Conservation (phyloP, 257 asterid species). For the Ophiorrhiza pumila region DNA sequence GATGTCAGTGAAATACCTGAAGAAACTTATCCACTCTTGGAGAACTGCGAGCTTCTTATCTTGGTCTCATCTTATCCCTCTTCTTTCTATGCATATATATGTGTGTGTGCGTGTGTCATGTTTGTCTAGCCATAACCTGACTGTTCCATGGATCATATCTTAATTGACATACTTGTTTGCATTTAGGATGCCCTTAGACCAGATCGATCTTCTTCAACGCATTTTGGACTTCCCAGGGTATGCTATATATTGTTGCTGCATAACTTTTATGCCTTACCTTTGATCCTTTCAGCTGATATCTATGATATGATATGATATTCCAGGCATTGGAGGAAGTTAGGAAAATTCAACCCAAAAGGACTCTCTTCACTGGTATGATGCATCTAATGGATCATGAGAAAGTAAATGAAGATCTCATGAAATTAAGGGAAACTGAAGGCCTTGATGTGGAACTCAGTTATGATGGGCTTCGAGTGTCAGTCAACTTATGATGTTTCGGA, state of each 20-base stretch:
- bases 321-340: slow-evolving; percentile 94
- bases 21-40: slow-evolving; percentile 84
- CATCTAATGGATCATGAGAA: slow-evolving; percentile 93
- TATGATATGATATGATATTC: not conserved
- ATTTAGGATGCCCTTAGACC: slow-evolving; percentile 89
- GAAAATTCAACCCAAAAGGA: slow-evolving; percentile 76
- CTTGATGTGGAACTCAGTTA: slow-evolving; percentile 81
- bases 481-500: slow-evolving; percentile 36
- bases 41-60: slow-evolving; percentile 84
- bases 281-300: not conserved
- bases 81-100: slow-evolving; percentile 17
- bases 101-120: not conserved
- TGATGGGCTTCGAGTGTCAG: slow-evolving; percentile 83
- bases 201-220: slow-evolving; percentile 91
- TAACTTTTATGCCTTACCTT: not conserved
- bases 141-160: not conserved
- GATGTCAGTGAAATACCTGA: slow-evolving; percentile 97
- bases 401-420: slow-evolving; percentile 55
- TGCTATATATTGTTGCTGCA: slow-evolving; percentile 10
- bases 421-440: slow-evolving; percentile 73
- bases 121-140: not conserved
- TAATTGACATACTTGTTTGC: not conserved
- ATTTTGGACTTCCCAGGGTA: slow-evolving; percentile 93
- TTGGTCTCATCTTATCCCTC: slow-evolving; percentile 45
- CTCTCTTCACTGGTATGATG: slow-evolving; percentile 99